Evolutionary conservation across 2,329 filamentous ascomycete species (phyloP).

Genomic region (Cladosporium austrohemisphaericum): DNA sequence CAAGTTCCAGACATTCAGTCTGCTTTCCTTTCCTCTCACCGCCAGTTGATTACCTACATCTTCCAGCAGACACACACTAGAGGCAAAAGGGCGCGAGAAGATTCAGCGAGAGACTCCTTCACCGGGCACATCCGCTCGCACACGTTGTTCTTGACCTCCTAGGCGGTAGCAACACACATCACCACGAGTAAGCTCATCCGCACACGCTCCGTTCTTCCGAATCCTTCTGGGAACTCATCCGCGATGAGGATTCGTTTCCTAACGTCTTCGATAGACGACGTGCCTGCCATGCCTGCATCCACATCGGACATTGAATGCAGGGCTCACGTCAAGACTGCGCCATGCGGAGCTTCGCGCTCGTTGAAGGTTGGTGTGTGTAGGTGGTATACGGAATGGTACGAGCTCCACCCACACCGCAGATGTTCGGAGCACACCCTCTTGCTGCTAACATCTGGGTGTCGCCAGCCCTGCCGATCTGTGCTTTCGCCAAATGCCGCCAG

Average conservation of each 20-base stretch:
- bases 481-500: background rate
- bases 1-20: too few relatives aligned
- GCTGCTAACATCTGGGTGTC: background rate
- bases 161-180: too few relatives aligned
- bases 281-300: background rate
- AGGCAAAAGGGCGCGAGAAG: too few relatives aligned
- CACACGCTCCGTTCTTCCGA: background rate
- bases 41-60: too few relatives aligned
- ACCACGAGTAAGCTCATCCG: too few relatives aligned
- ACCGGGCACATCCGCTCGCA: too few relatives aligned
- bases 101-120: too few relatives aligned
- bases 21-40: too few relatives aligned
- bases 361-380: background rate
- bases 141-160: too few relatives aligned
- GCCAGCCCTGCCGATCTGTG: slow-evolving; percentile 4
- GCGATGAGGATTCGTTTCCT: background rate
- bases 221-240: background rate
- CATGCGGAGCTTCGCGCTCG: background rate
- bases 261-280: background rate
- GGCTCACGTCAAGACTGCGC: background rate
- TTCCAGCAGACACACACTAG: too few relatives aligned
- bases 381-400: background rate
- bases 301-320: background rate
- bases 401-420: background rate
- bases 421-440: slow-evolving; percentile 10